phyloP scores from a whole-genome alignment of 2,329 filamentous ascomycete species.

The Exophiala sideris region DNA sequence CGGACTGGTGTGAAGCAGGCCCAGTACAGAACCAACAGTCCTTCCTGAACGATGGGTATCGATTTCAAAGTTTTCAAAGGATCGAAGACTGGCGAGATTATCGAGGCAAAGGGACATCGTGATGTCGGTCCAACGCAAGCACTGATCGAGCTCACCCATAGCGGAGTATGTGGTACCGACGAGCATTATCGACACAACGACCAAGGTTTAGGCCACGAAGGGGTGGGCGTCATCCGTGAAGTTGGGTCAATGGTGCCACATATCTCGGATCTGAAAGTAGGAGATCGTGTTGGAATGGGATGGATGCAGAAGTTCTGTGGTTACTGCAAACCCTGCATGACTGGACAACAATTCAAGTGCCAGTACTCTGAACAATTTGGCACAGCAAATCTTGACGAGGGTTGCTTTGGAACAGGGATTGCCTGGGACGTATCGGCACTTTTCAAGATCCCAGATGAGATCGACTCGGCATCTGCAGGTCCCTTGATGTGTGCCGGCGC shows the following conservation, averaged over 20 bases:
- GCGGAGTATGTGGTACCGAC: slow-evolving; percentile 26
- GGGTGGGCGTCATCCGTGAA: slow-evolving; percentile 26
- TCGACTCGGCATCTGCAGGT: slow-evolving; percentile 15
- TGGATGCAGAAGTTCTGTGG: slow-evolving; percentile 24
- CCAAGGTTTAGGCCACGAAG: slow-evolving; percentile 30
- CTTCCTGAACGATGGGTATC: slow-evolving; percentile 12
- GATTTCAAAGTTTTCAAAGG: slow-evolving; percentile 26
- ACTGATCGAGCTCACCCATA: slow-evolving; percentile 19
- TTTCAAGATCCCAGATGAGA: slow-evolving; percentile 22
- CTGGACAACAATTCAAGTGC: slow-evolving; percentile 32
- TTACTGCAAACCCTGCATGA: slow-evolving; percentile 26
- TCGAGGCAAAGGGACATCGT: slow-evolving; percentile 17
- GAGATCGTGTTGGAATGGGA: slow-evolving; percentile 27
- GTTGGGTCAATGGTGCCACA: slow-evolving; percentile 21
- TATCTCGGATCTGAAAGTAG: slow-evolving; percentile 20
- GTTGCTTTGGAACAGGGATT: slow-evolving; percentile 24
- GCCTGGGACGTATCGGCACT: slow-evolving; percentile 22
- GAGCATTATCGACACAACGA: slow-evolving; percentile 19
- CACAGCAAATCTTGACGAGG: slow-evolving; percentile 19
- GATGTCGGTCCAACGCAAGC: slow-evolving; percentile 21
- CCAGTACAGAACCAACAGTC: not conserved
- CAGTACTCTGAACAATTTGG: slow-evolving; percentile 17
- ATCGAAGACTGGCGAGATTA: slow-evolving; percentile 18
- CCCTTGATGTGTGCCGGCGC: slow-evolving; percentile 25
- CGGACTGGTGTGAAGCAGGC: not conserved